phyloP scores from a whole-genome alignment of 495 filamentous ascomycete species.

The Saxophila tyrrhenica region DNA sequence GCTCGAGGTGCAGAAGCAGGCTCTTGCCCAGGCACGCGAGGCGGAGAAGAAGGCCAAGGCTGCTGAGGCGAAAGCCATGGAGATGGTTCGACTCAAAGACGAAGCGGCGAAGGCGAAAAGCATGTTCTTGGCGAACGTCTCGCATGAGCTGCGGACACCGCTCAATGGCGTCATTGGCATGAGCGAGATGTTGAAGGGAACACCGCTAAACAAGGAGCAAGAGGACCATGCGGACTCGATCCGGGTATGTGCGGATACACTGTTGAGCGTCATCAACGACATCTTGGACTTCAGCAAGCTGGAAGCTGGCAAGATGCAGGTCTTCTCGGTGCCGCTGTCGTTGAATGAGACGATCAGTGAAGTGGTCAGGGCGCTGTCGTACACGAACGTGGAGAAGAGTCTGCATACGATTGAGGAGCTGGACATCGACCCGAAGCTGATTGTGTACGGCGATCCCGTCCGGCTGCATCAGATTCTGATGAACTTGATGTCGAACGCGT shows the following conservation, averaged over 20 bases:
- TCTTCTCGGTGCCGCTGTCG: slow-evolving; percentile 75
- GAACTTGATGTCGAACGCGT: slow-evolving; percentile 83
- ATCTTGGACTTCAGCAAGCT: slow-evolving; percentile 89
- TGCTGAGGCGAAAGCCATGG: slow-evolving; percentile 71
- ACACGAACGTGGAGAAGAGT: slow-evolving; percentile 68
- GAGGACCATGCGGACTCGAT: slow-evolving; percentile 88
- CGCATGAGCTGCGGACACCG: slow-evolving; percentile 28
- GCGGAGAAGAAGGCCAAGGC: slow-evolving; percentile 74
- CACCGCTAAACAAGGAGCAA: slow-evolving; percentile 65
- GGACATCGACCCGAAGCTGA: slow-evolving; percentile 54
- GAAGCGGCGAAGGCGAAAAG: slow-evolving; percentile 85
- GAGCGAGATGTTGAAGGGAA: slow-evolving; percentile 74
- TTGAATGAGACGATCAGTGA: slow-evolving; percentile 77
- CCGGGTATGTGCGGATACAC: slow-evolving; percentile 74
- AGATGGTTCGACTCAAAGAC: slow-evolving; percentile 79
- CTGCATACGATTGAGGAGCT: slow-evolving; percentile 63
- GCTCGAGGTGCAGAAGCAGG: slow-evolving; percentile 75
- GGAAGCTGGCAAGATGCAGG: slow-evolving; percentile 91
- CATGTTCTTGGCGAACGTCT: slow-evolving; percentile 88
- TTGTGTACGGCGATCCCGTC: slow-evolving; percentile 85
- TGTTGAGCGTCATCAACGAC: slow-evolving; percentile 91
- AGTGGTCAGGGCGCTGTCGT: slow-evolving; percentile 74
- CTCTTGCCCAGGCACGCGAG: slow-evolving; percentile 65
- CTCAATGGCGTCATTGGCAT: slow-evolving; percentile 40
- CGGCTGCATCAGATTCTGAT: slow-evolving; percentile 87